A percentile compares a stretch with the other conserved stretches of the same genome.
Conservation (phyloP, 2,329 filamentous ascomycete species). For the Emmonsiellopsis sp. region DNA sequence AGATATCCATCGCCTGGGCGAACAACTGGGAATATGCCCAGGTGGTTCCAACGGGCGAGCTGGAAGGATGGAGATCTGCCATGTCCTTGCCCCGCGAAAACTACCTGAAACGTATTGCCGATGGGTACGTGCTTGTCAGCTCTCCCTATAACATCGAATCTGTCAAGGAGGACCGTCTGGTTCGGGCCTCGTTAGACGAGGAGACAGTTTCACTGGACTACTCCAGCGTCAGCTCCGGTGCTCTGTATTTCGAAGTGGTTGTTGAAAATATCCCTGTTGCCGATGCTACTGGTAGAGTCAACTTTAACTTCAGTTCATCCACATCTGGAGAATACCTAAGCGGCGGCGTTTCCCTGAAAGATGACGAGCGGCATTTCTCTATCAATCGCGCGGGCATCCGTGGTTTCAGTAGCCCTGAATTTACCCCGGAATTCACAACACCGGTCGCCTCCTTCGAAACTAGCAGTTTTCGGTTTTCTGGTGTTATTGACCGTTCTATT, state of each 20-base stretch:
- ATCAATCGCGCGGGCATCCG: slow-evolving; percentile 40
- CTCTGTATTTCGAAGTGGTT: slow-evolving; percentile 47
- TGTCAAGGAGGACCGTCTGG: slow-evolving; percentile 38
- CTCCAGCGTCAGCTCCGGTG: slow-evolving; percentile 38
- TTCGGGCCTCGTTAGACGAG: slow-evolving; percentile 24
- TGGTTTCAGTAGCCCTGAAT: slow-evolving; percentile 46
- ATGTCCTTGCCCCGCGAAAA: slow-evolving; percentile 46
- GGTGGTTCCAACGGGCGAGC: slow-evolving; percentile 42
- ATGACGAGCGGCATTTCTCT: slow-evolving; percentile 42
- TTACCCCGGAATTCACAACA: slow-evolving; percentile 45
- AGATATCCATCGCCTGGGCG: slow-evolving; percentile 47
- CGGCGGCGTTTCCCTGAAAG: slow-evolving; percentile 39
- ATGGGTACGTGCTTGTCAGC: slow-evolving; percentile 43
- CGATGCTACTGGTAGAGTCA: slow-evolving; percentile 32
- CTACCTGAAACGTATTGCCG: slow-evolving; percentile 42
- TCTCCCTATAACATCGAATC: slow-evolving; percentile 38
- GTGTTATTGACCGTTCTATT: slow-evolving; percentile 45
- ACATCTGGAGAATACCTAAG: slow-evolving; percentile 12
- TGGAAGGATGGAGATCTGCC: slow-evolving; percentile 43
- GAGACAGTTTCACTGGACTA: slow-evolving; percentile 43
- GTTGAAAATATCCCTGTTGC: slow-evolving; percentile 34
- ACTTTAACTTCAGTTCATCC: slow-evolving; percentile 45
- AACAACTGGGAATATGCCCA: slow-evolving; percentile 52
- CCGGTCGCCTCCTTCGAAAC: slow-evolving; percentile 14
- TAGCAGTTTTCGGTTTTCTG: slow-evolving; percentile 34